These are phyloP conservation scores for Cryptosporidium andersoni DNA, from an alignment of 169 alveolate genomes.

Conservation along the genomic window DNA sequence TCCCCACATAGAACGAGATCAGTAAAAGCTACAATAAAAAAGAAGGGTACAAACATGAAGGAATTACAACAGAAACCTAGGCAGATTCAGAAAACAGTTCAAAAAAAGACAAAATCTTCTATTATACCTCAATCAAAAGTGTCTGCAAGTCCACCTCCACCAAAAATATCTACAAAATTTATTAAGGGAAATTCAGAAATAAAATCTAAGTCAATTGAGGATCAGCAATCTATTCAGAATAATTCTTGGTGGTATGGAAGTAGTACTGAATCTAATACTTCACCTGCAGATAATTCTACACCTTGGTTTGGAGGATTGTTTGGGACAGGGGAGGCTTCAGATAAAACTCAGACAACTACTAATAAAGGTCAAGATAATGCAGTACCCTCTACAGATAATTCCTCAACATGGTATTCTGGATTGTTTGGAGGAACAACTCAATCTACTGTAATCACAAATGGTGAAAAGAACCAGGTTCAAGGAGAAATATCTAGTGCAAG, in stretches of 20 bases:
- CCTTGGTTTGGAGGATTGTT: constrained; percentile 67
- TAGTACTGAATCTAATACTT: background rate
- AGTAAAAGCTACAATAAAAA: background rate
- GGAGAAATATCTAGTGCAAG: no score
- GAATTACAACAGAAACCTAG: background rate
- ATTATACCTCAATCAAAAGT: background rate
- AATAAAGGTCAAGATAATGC: constrained; percentile 20
- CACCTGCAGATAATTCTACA: constrained; percentile 21
- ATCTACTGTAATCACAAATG: background rate
- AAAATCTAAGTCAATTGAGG: background rate
- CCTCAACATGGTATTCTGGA: constrained; percentile 43
- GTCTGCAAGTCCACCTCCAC: background rate
- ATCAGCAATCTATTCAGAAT: no score
- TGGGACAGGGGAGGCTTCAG: constrained; percentile 5
- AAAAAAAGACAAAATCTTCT: background rate
- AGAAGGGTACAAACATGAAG: background rate
- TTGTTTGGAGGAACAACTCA: constrained; percentile 26
- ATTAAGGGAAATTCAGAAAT: background rate
- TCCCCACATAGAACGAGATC: background rate
- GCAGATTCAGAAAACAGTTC: background rate
- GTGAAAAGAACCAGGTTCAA: no score
- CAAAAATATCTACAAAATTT: background rate
- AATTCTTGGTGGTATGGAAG: no score
- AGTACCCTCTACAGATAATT: background rate
- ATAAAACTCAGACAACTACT: constrained; percentile 59